These are phyloP conservation scores for Blastobotrys terrestris DNA, from an alignment of 805 yeast genomes.

Conservation along the genomic window DNA sequence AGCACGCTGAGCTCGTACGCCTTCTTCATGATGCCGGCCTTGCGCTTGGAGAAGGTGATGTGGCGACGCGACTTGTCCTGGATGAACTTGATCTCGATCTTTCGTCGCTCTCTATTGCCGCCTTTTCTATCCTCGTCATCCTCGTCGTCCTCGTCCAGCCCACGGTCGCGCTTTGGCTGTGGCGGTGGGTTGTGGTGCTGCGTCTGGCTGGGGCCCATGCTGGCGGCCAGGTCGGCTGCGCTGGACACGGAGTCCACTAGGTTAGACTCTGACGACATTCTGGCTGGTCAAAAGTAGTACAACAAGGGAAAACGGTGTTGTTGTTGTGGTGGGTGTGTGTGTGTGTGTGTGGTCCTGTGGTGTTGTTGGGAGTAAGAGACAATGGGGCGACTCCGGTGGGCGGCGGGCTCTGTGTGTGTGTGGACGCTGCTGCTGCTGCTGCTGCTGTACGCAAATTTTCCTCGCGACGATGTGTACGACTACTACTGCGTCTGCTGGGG, in stretches of 20 bases:
- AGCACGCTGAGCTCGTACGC: constrained; percentile 96
- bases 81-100: constrained; percentile 93
- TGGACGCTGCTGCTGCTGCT: too few relatives aligned
- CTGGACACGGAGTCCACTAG: not conserved
- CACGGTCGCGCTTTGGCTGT: not conserved
- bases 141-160: constrained; percentile 34
- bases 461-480: too few relatives aligned
- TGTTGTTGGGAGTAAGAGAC: not conserved
- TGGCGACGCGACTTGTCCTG: constrained; percentile 98
- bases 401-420: not conserved
- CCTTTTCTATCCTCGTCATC: constrained; percentile 43
- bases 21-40: constrained; percentile 98
- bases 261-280: not conserved
- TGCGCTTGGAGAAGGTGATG: constrained; percentile 95
- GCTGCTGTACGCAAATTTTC: too few relatives aligned
- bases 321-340: not conserved
- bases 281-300: not conserved
- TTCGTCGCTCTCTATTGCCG: constrained; percentile 59
- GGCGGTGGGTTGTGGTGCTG: constrained; percentile 2
- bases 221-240: not conserved
- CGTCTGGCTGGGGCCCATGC: not conserved
- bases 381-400: not conserved
- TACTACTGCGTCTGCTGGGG: too few relatives aligned
- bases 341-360: not conserved
- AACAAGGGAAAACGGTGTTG: too few relatives aligned